Evolutionary conservation across 2,329 filamentous ascomycete genomes (phyloP).

Genomic region (Beauveria sp.): DNA sequence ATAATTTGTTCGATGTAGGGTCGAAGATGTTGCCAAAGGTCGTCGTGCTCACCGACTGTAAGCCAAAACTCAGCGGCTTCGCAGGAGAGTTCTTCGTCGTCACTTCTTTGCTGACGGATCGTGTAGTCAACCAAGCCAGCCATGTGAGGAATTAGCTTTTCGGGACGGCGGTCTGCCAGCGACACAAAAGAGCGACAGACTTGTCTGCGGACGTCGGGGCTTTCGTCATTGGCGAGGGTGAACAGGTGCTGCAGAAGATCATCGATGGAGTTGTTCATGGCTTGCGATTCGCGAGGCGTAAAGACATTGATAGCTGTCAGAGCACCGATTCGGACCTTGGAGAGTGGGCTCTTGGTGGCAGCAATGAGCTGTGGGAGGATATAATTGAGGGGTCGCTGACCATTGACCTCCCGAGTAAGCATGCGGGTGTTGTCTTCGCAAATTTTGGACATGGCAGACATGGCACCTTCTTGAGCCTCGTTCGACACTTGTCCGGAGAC

Average conservation of each 20-base stretch:
- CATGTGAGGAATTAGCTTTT: constrained; percentile 85
- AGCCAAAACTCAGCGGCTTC: constrained; percentile 98
- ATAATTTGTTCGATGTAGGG: constrained; percentile 80
- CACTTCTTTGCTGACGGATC: constrained; percentile 76
- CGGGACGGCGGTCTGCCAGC: constrained; percentile 81
- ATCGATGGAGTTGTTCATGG: constrained; percentile 74
- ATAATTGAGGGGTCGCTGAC: constrained; percentile 78
- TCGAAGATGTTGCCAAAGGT: constrained; percentile 65
- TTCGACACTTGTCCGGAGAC: constrained; percentile 56
- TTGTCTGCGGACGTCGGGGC: constrained; percentile 77
- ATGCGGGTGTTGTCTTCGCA: constrained; percentile 91
- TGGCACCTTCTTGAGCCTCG: constrained; percentile 82
- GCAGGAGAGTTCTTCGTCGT: constrained; percentile 82
- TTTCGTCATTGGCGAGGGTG: constrained; percentile 66
- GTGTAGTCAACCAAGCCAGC: constrained; percentile 87
- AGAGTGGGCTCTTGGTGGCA: constrained; percentile 67
- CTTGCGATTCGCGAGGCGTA: constrained; percentile 74
- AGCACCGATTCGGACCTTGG: constrained; percentile 73
- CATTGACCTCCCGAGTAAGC: constrained; percentile 79
- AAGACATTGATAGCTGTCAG: constrained; percentile 87
- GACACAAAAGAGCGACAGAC: constrained; percentile 92
- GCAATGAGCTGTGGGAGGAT: constrained; percentile 86
- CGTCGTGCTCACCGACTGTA: constrained; percentile 79
- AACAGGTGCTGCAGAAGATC: constrained; percentile 77
- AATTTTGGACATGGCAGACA: constrained; percentile 88